These are phyloP conservation scores for Neurospora intermedia DNA, from an alignment of 495 filamentous ascomycete genomes.

Conservation along the genomic window DNA sequence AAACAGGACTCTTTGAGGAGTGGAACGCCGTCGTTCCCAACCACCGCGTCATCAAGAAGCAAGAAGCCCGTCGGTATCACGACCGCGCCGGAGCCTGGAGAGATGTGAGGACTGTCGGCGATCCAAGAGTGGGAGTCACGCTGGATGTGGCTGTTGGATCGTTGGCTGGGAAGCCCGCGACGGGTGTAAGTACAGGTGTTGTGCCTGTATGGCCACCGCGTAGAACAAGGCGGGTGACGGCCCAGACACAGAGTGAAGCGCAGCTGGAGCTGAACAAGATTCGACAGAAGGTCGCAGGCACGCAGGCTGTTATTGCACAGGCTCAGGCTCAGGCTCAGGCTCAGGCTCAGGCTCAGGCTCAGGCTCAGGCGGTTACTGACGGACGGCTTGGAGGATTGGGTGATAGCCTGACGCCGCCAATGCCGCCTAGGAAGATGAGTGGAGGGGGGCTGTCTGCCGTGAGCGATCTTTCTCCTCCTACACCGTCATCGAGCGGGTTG, in stretches of 20 bases:
- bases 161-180: conserved; percentile 6
- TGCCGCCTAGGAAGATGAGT: conserved; percentile 13
- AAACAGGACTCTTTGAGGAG: conserved; percentile 5
- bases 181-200: not conserved
- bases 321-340: too few relatives aligned
- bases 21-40: conserved; percentile 20
- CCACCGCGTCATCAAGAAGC: conserved; percentile 34
- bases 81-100: conserved; percentile 41
- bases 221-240: conserved; percentile 18
- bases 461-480: not conserved
- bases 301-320: conserved; percentile 4
- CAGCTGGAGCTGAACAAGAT: conserved; percentile 30
- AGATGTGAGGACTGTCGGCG: conserved; percentile 27
- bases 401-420: not conserved
- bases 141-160: conserved; percentile 28
- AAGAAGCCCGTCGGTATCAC: conserved; percentile 32
- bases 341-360: not conserved
- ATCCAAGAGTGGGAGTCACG: conserved; percentile 36
- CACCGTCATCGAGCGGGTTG: not conserved
- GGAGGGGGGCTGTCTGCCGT: not conserved
- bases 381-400: not conserved
- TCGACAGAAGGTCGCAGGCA: conserved; percentile 10
- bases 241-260: conserved; percentile 28
- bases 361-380: not conserved
- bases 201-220: conserved; percentile 7